Base-by-base conservation (phyloP, 2,329 filamentous ascomycete genomes). In the Arthrobotrys sphaeroides region DNA sequence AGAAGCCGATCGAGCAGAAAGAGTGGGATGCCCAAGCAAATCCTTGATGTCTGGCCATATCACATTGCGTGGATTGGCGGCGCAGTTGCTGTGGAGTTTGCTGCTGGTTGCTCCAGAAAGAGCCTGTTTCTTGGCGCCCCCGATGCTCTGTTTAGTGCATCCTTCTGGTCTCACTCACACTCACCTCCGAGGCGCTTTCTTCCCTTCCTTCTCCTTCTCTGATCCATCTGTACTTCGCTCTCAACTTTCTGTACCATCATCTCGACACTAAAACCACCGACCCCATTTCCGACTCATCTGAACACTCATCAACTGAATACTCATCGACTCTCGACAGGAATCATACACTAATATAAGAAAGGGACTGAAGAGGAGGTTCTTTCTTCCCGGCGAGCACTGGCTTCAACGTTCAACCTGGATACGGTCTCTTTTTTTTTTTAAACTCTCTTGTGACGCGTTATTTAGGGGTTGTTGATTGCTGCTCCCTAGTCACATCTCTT, bases 101-200 rank as follows among this genome's bases (percentile, higher is more conserved):
- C 9, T 22, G 36, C 6, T 28, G 22, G 26, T 20, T 12, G 42
- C 59, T n/a, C 38, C 24, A 47, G 20, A 49, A 47, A 26, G 40
- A 36, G 9, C n/a, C 55, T 24, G 5, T 42, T 33, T 51, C 60
- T 64, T 64, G 60, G 60, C 60, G 22, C 22, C n/a, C 13, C 43
- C 26, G 49, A 57, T 57, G 49, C 6, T 47, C 49, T 28, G 43
- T 65, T 65, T 49, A 22, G 24, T 57, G 47, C 62, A 67, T 67
- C 62, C 62, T 67, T 66, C 24, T n/a, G n/a, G n/a, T n/a, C n/a
- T n/a, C n/a, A n/a, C n/a, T 28, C 20, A 70, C 55, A 42, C 65
- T 70, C 55, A 70, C 66, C 43, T 70, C 66, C 55, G 65, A 70
- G 42, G 43, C 43, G 66, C 55, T 59, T 36, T 69, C 43, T 51